A percentile compares a stretch with the other conserved stretches of the same genome.
Conservation (phyloP, 2,329 filamentous ascomycete species). For the Neurospora sp. region DNA sequence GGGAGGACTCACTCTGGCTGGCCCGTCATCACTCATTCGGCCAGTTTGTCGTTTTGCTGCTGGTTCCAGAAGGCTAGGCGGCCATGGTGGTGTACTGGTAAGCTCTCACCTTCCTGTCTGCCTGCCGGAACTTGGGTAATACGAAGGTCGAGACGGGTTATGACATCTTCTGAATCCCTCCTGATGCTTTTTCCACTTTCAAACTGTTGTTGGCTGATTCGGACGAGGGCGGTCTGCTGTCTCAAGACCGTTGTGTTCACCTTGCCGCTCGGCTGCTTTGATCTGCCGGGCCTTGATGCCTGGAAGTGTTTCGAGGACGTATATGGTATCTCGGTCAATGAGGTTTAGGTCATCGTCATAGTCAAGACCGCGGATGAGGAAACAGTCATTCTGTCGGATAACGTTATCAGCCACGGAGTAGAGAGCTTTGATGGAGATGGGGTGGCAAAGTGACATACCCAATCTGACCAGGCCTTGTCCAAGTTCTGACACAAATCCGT, state of each 20-base stretch:
- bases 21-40: not conserved
- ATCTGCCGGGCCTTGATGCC: not conserved
- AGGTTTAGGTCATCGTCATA: not conserved
- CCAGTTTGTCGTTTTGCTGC: not conserved
- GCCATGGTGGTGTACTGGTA: not conserved
- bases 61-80: not conserved
- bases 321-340: constrained; percentile 1
- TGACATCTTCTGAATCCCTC: not conserved
- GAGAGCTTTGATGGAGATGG: not conserved
- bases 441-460: not conserved
- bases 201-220: not conserved
- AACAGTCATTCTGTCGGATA: not conserved
- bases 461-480: not conserved
- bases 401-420: not conserved
- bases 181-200: not conserved
- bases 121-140: not conserved
- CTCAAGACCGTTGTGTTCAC: not conserved
- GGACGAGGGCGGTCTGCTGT: not conserved
- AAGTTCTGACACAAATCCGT: not conserved
- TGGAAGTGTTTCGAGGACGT: constrained; percentile 1
- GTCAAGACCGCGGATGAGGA: not conserved
- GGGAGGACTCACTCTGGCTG: not conserved
- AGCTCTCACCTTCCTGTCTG: not conserved
- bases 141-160: not conserved
- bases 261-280: not conserved